These are phyloP conservation scores for Flaveria brownii DNA, from an alignment of 129 eudicot species.

Conservation along the genomic window DNA sequence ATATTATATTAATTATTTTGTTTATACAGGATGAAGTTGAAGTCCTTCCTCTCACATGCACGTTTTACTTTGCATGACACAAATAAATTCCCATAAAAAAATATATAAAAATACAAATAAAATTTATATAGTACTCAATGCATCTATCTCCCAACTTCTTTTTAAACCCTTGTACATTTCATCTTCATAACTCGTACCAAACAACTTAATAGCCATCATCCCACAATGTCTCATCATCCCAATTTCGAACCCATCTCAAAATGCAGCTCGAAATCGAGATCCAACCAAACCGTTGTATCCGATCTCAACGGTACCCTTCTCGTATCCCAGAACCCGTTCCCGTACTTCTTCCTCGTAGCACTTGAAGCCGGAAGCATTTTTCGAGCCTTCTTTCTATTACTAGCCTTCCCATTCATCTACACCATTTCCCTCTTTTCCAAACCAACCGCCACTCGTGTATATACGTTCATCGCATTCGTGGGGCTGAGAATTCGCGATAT, in stretches of 20 bases:
- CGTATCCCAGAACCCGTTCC: constrained; percentile 59
- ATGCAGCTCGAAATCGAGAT: constrained; percentile 45
- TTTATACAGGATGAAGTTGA: no score
- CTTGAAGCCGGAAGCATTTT: constrained; percentile 83
- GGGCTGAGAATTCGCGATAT: constrained; percentile 60
- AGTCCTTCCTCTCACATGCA: no score
- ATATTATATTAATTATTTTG: no score
- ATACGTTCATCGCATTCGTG: constrained; percentile 57
- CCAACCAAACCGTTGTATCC: constrained; percentile 61
- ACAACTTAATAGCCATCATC: constrained; percentile 29
- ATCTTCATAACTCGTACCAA: constrained; percentile 35
- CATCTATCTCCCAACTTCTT: constrained; percentile 31
- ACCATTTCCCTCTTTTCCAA: constrained; percentile 51
- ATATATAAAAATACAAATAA: no score
- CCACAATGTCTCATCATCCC: constrained; percentile 50
- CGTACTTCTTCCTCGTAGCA: constrained; percentile 77
- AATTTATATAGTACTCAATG: not conserved
- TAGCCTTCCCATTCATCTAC: constrained; percentile 55
- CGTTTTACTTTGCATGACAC: no score
- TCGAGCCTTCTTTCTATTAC: constrained; percentile 55
- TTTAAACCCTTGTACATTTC: constrained; percentile 35
- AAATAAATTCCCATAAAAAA: no score
- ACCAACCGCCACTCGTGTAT: constrained; percentile 40
- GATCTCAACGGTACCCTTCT: constrained; percentile 78
- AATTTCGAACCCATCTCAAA: constrained; percentile 50